Base-by-base conservation (phyloP, 345 rosid species). In the Eucalyptus globulus region DNA sequence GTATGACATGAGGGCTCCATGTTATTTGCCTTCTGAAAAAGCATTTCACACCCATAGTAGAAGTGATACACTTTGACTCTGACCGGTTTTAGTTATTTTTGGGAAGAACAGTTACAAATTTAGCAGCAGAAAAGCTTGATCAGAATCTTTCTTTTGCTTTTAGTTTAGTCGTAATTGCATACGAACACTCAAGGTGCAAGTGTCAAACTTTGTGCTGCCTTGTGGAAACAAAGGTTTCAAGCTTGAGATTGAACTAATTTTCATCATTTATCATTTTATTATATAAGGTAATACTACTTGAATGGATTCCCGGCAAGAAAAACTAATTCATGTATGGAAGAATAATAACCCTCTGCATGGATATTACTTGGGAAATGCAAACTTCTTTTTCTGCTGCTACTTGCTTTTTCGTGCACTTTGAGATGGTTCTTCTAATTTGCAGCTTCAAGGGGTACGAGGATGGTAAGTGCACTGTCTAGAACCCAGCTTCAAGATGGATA, bases 401-500 rank as follows among this genome's bases (percentile, higher is more conserved):
- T 14, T 86, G 56, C 62, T 53, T 86, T 10, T 50, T 51, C 3
- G 26, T 53, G 87, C n/a, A 62, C 80, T 85, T 80, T 86, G 88
- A 88, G 26, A 34, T 83, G 51, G 40, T 87, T 86, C 21, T 88
- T 87, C 31, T 34, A 34, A 49, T 58, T 85, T 89, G 91, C 96
- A 98, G 99, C 91, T 83, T 95, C 98, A 87, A 95, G 98, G 94
- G 92, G 92, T 91, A 94, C 96, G 16, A 93, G 98, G 93, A 95
- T 98, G 91, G 97, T 94, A 43, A 95, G 90, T 91, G 99, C 98
- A 88, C 91, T 98, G 50, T 90, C 93, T 3, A 90, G 92, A 54
- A 93, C 96, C n/a, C 96, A 90, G 92, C 98, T 97, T 89, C 99
- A 97, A 91, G 99, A 98, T 89, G 99, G 99, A 90, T 97, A 94